Conservation (phyloP, 1,284 basidiomycete species). For the Boletus calvinii region DNA sequence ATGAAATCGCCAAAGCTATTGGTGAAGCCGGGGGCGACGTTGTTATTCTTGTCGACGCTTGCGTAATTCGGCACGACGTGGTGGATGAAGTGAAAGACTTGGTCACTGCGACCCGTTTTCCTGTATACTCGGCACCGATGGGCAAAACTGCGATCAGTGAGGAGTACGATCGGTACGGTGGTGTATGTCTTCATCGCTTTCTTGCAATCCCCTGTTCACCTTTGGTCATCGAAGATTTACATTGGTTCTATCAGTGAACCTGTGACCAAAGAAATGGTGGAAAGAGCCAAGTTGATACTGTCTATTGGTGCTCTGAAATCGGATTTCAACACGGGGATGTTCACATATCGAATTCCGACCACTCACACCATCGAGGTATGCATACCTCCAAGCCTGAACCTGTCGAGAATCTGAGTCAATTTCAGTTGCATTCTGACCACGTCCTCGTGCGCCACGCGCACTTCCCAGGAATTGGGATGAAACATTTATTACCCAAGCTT, state of each 20-base stretch:
- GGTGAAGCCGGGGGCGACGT: slow-evolving; percentile 63
- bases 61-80: slow-evolving; percentile 79
- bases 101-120: slow-evolving; percentile 67
- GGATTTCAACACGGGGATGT: slow-evolving; percentile 92
- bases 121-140: slow-evolving; percentile 85
- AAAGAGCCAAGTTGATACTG: slow-evolving; percentile 81
- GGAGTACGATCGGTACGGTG: slow-evolving; percentile 82
- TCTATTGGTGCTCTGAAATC: slow-evolving; percentile 79
- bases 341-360: slow-evolving; percentile 69
- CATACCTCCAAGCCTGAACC: not conserved
- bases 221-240: slow-evolving; percentile 57
- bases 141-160: slow-evolving; percentile 85
- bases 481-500: slow-evolving; percentile 67
- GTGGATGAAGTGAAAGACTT: slow-evolving; percentile 69
- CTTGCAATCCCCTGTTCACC: slow-evolving; percentile 9
- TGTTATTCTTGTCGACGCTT: slow-evolving; percentile 86
- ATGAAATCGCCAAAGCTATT: slow-evolving; percentile 68
- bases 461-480: slow-evolving; percentile 70
- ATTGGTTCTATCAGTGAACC: slow-evolving; percentile 78
- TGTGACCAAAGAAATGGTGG: slow-evolving; percentile 73
- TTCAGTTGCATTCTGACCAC: slow-evolving; percentile 80
- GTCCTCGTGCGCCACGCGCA: slow-evolving; percentile 66
- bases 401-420: slow-evolving; percentile 5
- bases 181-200: slow-evolving; percentile 44
- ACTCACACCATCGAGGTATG: slow-evolving; percentile 61